Evolutionary conservation across 2,329 filamentous ascomycete species (phyloP).

Genomic region (Fusarium austroafricanum): DNA sequence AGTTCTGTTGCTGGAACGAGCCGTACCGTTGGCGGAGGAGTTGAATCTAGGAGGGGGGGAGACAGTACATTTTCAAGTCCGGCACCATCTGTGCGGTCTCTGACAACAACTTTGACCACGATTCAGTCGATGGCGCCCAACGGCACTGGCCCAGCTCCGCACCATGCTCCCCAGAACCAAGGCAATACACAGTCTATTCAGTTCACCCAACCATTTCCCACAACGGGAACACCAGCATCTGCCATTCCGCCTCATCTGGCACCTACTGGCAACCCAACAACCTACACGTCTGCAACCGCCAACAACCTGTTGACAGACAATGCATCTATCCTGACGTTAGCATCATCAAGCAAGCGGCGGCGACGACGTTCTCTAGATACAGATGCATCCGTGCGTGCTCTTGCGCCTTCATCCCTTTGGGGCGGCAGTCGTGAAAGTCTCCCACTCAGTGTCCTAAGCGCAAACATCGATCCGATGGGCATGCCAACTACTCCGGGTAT

Average conservation of each 20-base stretch:
- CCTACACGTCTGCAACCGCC: constrained; percentile 81
- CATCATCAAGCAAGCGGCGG: constrained; percentile 82
- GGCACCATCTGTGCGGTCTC: constrained; percentile 80
- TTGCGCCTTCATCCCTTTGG: constrained; percentile 86
- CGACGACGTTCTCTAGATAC: constrained; percentile 85
- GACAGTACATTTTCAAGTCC: constrained; percentile 86
- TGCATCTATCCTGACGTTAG: constrained; percentile 85
- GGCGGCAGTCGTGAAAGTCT: constrained; percentile 84
- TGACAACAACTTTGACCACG: constrained; percentile 86
- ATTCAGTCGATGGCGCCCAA: constrained; percentile 80
- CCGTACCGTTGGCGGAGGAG: constrained; percentile 73
- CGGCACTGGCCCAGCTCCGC: constrained; percentile 52
- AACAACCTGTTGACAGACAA: constrained; percentile 87
- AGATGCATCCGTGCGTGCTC: constrained; percentile 83
- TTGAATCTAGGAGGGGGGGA: constrained; percentile 76
- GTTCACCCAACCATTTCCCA: constrained; percentile 74
- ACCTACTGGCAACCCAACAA: constrained; percentile 70
- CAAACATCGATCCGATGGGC: constrained; percentile 68
- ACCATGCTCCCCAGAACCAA: constrained; percentile 51
- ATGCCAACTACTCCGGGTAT: constrained; percentile 62
- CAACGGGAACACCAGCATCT: constrained; percentile 71
- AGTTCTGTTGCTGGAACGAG: constrained; percentile 78
- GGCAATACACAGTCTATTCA: constrained; percentile 65
- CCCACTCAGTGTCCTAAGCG: constrained; percentile 81
- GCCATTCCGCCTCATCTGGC: constrained; percentile 78